These are phyloP conservation scores for Candida sphagnicola DNA, from an alignment of 805 yeast species.

Conservation along the genomic window DNA sequence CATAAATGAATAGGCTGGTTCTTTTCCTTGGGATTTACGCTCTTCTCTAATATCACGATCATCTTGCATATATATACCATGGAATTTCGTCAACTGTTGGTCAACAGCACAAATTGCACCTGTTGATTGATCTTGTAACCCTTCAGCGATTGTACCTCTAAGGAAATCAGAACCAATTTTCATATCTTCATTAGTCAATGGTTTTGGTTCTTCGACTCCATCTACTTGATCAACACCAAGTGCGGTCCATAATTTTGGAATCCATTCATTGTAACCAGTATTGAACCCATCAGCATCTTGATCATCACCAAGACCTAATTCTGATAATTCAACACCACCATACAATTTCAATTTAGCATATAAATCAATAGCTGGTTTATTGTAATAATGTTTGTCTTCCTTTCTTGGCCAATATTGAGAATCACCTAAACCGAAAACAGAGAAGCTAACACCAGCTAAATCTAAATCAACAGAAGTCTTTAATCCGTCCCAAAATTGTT, in stretches of 20 bases:
- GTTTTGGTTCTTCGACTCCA: conserved; percentile 86
- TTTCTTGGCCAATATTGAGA: conserved; percentile 95
- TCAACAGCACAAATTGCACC: conserved; percentile 90
- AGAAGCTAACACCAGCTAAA: conserved; percentile 50
- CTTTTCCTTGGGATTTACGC: conserved; percentile 86
- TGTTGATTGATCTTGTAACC: conserved; percentile 73
- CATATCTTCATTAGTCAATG: conserved; percentile 92
- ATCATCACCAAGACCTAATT: conserved; percentile 90
- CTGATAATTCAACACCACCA: conserved; percentile 71
- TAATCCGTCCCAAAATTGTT: conserved; percentile 68
- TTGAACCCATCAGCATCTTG: conserved; percentile 95
- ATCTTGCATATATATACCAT: conserved; percentile 98
- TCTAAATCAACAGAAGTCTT: conserved; percentile 63
- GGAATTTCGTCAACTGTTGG: conserved; percentile 94
- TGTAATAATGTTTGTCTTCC: conserved; percentile 90
- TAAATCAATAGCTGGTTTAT: conserved; percentile 83
- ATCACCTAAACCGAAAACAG: conserved; percentile 79
- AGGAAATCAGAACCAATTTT: conserved; percentile 80
- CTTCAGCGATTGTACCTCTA: conserved; percentile 92
- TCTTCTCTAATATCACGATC: conserved; percentile 94
- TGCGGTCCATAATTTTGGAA: conserved; percentile 77
- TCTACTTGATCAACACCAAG: conserved; percentile 80
- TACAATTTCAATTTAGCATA: conserved; percentile 58
- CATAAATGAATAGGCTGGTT: conserved; percentile 97
- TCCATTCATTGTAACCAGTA: conserved; percentile 91